Percentiles rank a stretch among this genome's conserved stretches.
Evolutionary conservation across 805 yeast genomes (phyloP).

Genomic region (Candida pseudoglaebosa): DNA sequence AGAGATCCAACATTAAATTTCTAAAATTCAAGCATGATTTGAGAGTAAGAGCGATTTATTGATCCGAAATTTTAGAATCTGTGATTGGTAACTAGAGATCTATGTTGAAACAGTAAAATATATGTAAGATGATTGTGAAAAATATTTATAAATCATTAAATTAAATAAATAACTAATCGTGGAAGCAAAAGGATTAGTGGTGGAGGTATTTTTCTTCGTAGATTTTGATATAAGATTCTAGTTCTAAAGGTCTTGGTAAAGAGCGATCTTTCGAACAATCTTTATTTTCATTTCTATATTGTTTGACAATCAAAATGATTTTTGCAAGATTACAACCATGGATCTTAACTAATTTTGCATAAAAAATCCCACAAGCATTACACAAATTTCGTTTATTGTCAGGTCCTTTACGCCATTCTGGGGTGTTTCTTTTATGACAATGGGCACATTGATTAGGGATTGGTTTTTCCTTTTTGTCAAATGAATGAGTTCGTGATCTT

Average conservation of each 20-base stretch:
- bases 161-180: not conserved
- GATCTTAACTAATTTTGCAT: constrained; percentile 58
- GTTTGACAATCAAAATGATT: constrained; percentile 23
- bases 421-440: constrained; percentile 59
- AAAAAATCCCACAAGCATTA: constrained; percentile 79
- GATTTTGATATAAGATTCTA: not conserved
- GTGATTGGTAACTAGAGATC: too few species aligned
- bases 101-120: too few species aligned
- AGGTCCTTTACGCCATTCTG: constrained; percentile 86
- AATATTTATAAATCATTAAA: too few species aligned
- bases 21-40: too few species aligned
- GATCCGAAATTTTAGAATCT: too few species aligned
- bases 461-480: not conserved
- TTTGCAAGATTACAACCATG: constrained; percentile 45
- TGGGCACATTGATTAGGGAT: constrained; percentile 17
- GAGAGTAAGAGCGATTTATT: too few species aligned
- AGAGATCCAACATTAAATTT: too few species aligned
- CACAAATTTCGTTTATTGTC: constrained; percentile 71
- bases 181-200: not conserved
- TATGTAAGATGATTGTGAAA: too few species aligned
- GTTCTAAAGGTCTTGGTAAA: not conserved
- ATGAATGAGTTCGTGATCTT: not conserved
- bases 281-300: constrained; percentile 8
- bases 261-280: not conserved
- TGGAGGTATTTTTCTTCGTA: not conserved